Evolutionary conservation across 129 eudicot species (phyloP), one percentile per base, ranked within the genome.

Genomic region (Lactuca sativa): DNA sequence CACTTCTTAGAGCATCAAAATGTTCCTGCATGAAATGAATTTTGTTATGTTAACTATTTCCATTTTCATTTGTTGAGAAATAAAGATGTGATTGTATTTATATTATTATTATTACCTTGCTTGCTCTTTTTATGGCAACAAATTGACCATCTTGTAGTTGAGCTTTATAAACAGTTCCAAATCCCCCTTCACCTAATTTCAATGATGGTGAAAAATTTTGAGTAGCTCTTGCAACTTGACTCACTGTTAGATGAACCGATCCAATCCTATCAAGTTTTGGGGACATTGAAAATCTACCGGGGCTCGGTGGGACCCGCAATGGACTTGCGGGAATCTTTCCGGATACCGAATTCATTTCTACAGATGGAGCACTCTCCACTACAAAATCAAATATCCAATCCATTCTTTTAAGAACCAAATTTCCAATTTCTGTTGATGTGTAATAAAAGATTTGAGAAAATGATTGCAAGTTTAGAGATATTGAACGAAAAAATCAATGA

Each of bases 121-220:
- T 86, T 66, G 98, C 98, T 74, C 96, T 79, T 82, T 93, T 89
- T 66, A 93, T 86, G 37, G 98, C 97, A 53, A 93, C 95, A 43
- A 81, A 56, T 66, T 77, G 90, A 66, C 98, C 97, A 80, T 82
- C 90, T 67, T 82, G 88, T 55, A 93, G 74, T 62, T 70, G 88
- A 43, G 89, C 98, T 74, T 83, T 93, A 69, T 93, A 93, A 21
- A 93, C 98, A 9, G 90, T 77, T 61, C 96, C 98, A 74, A 85
- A 89, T 30, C 98, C 98, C 62, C 98, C 98, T 78, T 87, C 97
- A 12, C 98, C 98, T 17, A 93, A 68, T 72, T 64, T 77, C 43
- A 81, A 52, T 6, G 97, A 69, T 25, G 86, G 78, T 36, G 98
- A 89, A 78, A 93, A 93, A 64, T 83, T 93, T 17, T 89, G 86